Evolutionary conservation across 805 yeast genomes (phyloP).

Genomic region (Debaryomyces prosopidis): DNA sequence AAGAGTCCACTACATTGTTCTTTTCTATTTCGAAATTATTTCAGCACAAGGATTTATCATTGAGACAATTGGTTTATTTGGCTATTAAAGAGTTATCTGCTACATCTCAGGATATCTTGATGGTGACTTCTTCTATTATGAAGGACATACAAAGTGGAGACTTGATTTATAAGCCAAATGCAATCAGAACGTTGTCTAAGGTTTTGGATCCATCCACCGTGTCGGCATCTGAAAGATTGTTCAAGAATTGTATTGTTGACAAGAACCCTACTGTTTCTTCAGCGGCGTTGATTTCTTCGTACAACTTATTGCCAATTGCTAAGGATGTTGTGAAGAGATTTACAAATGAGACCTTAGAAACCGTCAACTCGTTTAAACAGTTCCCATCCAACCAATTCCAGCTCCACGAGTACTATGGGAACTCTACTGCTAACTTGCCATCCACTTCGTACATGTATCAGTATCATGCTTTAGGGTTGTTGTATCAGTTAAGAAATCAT

Average conservation of each 20-base stretch:
- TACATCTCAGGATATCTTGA: slow-evolving; percentile 86
- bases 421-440: slow-evolving; percentile 52
- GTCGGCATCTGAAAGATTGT: slow-evolving; percentile 87
- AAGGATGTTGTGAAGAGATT: slow-evolving; percentile 92
- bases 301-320: slow-evolving; percentile 85
- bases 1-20: slow-evolving; percentile 89
- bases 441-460: slow-evolving; percentile 81
- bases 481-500: slow-evolving; percentile 84
- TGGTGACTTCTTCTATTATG: slow-evolving; percentile 98
- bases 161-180: slow-evolving; percentile 85
- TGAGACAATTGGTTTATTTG: slow-evolving; percentile 91
- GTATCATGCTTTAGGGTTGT: slow-evolving; percentile 91
- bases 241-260: slow-evolving; percentile 92
- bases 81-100: slow-evolving; percentile 89
- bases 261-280: slow-evolving; percentile 83
- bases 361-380: slow-evolving; percentile 64
- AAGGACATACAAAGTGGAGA: slow-evolving; percentile 94
- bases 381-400: slow-evolving; percentile 51
- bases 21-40: slow-evolving; percentile 92
- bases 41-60: slow-evolving; percentile 83
- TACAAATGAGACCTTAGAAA: slow-evolving; percentile 91
- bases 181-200: slow-evolving; percentile 86
- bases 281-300: slow-evolving; percentile 92
- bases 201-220: slow-evolving; percentile 90
- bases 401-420: slow-evolving; percentile 57